These are phyloP conservation scores for Exutisphaerella laricina DNA, from an alignment of 2,329 filamentous ascomycete genomes.

Conservation along the genomic window DNA sequence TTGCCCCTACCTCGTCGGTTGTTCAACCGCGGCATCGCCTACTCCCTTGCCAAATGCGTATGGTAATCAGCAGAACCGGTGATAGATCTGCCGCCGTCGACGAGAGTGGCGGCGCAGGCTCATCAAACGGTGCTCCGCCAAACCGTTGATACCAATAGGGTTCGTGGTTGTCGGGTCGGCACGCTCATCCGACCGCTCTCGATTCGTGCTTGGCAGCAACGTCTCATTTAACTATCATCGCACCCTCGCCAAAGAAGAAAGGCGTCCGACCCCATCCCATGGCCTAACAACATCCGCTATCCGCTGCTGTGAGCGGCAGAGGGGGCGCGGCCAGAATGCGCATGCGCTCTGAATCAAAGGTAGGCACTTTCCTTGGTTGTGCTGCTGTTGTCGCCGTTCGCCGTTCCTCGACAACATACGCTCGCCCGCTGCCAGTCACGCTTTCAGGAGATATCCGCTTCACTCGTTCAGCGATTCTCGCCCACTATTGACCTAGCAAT, in stretches of 20 bases:
- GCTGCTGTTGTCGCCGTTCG: background rate
- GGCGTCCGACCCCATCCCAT: background rate
- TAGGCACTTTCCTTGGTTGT: background rate
- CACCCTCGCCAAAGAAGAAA: background rate
- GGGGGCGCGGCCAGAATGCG: background rate
- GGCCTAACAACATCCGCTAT: background rate
- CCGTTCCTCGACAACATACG: slow-evolving; percentile 1
- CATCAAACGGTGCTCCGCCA: too few species aligned
- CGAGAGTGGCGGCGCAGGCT: too few species aligned
- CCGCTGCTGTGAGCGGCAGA: background rate
- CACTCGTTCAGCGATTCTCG: slow-evolving; percentile 25
- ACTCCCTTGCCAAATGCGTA: too few species aligned
- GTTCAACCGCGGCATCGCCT: too few species aligned
- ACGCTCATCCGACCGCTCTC: too few species aligned
- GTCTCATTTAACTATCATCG: background rate
- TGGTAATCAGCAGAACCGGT: too few species aligned
- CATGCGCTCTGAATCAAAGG: background rate
- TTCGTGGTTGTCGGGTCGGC: too few species aligned
- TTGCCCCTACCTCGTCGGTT: too few species aligned
- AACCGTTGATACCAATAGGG: too few species aligned
- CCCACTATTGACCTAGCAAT: slow-evolving; percentile 15
- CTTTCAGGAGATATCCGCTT: slow-evolving; percentile 20
- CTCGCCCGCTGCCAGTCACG: slow-evolving; percentile 13
- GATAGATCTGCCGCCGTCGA: too few species aligned
- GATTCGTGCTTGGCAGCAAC: background rate